phyloP scores from a whole-genome alignment of 495 filamentous ascomycete species.

The Aspergillus incahuasiensis region DNA sequence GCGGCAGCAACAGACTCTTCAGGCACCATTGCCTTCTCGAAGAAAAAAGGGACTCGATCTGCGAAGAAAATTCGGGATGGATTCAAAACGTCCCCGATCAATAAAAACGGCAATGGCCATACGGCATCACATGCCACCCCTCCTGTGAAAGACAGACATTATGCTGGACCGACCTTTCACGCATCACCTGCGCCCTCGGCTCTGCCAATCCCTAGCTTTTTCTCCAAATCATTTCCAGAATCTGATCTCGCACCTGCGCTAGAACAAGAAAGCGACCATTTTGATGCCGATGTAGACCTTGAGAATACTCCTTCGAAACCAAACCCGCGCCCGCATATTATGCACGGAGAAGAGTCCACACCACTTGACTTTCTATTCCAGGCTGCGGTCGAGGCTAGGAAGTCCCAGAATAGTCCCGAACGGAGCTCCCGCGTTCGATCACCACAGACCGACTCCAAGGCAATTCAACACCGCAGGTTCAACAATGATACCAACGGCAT shows the following conservation, averaged over 20 bases:
- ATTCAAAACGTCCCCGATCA: conserved; percentile 26
- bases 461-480: conserved; percentile 24
- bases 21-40: conserved; percentile 27
- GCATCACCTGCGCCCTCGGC: conserved; percentile 88
- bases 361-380: conserved; percentile 86
- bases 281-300: conserved; percentile 29
- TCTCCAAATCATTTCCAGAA: conserved; percentile 74
- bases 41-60: conserved; percentile 38
- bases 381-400: conserved; percentile 66
- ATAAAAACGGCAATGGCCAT: conserved; percentile 26
- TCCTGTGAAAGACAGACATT: conserved; percentile 52
- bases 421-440: conserved; percentile 30
- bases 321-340: conserved; percentile 22
- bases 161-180: conserved; percentile 93
- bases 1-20: conserved; percentile 31
- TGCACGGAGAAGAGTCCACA: conserved; percentile 53
- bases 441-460: conserved; percentile 35
- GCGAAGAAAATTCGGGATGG: conserved; percentile 34
- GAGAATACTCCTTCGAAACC: conserved; percentile 43
- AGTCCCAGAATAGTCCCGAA: conserved; percentile 41
- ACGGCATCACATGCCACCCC: conserved; percentile 42
- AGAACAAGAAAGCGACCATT: conserved; percentile 36
- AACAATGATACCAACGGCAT: conserved; percentile 48
- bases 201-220: conserved; percentile 89
- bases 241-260: conserved; percentile 34